Conservation (phyloP, 139 green algal genomes). For the Mesotaenium endlicherianum region DNA sequence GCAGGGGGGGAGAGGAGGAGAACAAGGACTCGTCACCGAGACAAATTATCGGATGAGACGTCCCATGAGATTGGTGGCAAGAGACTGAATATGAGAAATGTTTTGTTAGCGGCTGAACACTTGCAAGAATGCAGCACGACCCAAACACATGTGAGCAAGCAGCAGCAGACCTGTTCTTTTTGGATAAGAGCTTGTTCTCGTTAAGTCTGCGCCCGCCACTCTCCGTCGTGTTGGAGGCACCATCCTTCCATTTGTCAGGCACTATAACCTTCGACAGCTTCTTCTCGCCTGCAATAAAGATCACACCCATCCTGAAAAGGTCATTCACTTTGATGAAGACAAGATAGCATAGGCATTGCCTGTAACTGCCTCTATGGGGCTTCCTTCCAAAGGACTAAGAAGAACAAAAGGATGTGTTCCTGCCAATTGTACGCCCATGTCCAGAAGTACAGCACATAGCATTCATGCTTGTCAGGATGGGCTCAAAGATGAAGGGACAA, state of each 20-base stretch:
- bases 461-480: no score
- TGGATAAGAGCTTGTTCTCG: slow-evolving; percentile 53
- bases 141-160: neutral
- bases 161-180: slow-evolving; percentile 40
- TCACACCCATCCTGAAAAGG: no score
- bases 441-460: no score
- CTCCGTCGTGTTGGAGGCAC: slow-evolving; percentile 51
- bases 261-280: slow-evolving; percentile 54
- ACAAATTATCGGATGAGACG: neutral
- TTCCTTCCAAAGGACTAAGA: no score
- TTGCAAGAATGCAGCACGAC: neutral
- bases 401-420: no score
- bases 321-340: no score
- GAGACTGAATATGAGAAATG: neutral
- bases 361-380: no score
- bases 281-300: slow-evolving; percentile 56
- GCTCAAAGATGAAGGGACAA: no score
- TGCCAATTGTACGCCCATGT: no score
- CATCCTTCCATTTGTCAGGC: slow-evolving; percentile 56
- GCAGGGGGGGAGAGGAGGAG: neutral
- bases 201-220: slow-evolving; percentile 47
- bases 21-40: no score
- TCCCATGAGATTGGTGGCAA: neutral
- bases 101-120: neutral
- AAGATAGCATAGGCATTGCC: no score